Evolutionary conservation across 2,329 filamentous ascomycete species (phyloP), one percentile per base, ranked within the genome.

Genomic region (Acarospora socialis): DNA sequence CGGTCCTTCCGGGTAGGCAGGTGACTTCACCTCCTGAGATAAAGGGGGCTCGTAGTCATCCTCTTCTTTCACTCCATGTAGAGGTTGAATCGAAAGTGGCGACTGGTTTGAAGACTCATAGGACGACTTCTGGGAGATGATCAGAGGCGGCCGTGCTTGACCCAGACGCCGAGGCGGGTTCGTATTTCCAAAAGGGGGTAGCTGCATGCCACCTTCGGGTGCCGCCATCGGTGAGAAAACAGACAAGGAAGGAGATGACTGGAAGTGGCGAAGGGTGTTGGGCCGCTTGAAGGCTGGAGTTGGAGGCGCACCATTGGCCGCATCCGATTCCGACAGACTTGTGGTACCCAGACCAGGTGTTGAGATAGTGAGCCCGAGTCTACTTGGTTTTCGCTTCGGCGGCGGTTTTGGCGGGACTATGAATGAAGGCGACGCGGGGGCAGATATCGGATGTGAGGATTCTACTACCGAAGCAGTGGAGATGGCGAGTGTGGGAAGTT

Each of bases 1-100:
- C 1, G 72, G 72, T 1, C 72, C 72, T 42, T 76, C 64, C 1
- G 72, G 72, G 44, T 77, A 77, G 4, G 70, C 69, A 33, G 68
- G 67, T 21, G 71, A 70, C 46, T 69, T 71, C 42, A 69, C 68
- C 46, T 73, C 70, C 18, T 65, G 62, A 6, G 72, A 77, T 37
- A 73, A 65, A 21, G 70, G 66, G 4, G 39, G 31, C 17, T 55
- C 46, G 36, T 53, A 50, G 29, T 60, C 59, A 26, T 59, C 57
- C 37, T 72, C 66, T 46, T 70, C 66, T 41, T 61, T 55, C 41
- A 66, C 50, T 36, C 67, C 65, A 25, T 57, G 53, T 3, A 63
- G 48, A 18, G 53, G 49, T 19, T 48, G 48, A 42, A 31, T 37
- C 42, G 35, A 52, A 48, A 28, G 50, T 46, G 19, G 46, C 38